A percentile compares a stretch with the other conserved stretches of the same genome.
phyloP scores from a whole-genome alignment of 1,284 basidiomycete species.

The Meripilus lineatus region DNA sequence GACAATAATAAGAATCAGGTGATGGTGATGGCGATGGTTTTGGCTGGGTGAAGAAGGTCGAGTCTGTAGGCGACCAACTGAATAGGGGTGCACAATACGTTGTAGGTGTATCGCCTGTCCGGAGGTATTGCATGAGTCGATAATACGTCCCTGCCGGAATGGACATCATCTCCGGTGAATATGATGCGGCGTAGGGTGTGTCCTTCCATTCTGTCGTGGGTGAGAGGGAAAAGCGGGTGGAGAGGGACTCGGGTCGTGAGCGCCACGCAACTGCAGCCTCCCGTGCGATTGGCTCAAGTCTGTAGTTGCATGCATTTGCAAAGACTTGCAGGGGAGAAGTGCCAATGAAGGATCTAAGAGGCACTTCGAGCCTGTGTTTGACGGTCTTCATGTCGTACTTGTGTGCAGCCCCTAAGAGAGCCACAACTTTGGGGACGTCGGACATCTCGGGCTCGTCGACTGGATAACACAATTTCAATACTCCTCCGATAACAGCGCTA shows the following conservation, averaged over 20 bases:
- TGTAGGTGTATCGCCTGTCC: background rate
- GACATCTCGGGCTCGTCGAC: background rate
- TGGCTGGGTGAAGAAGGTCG: no score
- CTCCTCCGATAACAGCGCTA: conserved; percentile 1
- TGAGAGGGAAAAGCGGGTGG: no score
- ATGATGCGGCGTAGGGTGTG: background rate
- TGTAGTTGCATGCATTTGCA: conserved; percentile 4
- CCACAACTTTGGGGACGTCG: background rate
- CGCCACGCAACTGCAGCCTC: no score
- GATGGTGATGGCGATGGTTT: background rate
- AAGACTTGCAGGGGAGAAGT: conserved; percentile 5
- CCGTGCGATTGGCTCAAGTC: conserved; percentile 5
- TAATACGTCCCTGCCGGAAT: conserved; percentile 8
- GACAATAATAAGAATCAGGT: no score
- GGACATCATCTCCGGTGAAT: conserved; percentile 1
- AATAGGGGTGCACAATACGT: no score
- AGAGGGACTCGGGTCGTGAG: background rate
- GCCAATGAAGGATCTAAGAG: background rate
- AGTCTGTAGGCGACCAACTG: no score
- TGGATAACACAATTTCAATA: conserved; percentile 13
- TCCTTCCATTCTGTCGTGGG: background rate
- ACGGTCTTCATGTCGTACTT: conserved; percentile 10
- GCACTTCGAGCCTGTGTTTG: background rate
- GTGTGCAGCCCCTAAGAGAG: conserved; percentile 3
- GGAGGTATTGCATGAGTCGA: conserved; percentile 4